Base-by-base conservation (phyloP, 805 yeast species). In the Candida succiphila region DNA sequence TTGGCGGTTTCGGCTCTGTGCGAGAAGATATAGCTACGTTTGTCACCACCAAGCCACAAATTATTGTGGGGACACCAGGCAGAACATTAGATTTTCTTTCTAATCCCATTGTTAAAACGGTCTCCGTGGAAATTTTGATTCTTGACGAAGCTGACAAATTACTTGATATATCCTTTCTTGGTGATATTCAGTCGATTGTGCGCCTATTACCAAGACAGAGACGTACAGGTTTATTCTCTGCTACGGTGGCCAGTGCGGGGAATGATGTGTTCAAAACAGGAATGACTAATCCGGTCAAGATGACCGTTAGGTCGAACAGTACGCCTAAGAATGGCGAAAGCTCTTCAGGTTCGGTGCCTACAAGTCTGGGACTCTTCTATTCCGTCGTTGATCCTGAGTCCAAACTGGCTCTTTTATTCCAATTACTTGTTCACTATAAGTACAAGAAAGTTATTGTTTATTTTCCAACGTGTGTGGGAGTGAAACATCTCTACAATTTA, bases 91-190 rank as follows among this genome's bases (percentile, higher is more conserved):
- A 92, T 39, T 77, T 92, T 46, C 50, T 88, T 16, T 59, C 71
- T 9, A 69, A 81, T 7, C 58, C 67, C 13, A 54, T 60, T 17
- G 80, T 87, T 4, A 72, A 72, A 41, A 68, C 86, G 0, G 58
- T 61, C 4, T 66, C 80, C 4, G 67, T 87, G 32, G 94, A 85
- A 43, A 69, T 82, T 25, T 67, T 84, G 10, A 77, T 92, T 4
- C 54, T 92, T 27, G 98, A 92, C 54, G 97, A 92, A 58, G 97
- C 97, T 6, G 98, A 92, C 49, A 73, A 86, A 44, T 63, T 89
- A 24, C 62, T 89, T 23, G 97, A 88, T 51, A 54, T 76, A 19
- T 81, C 87, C 26, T 86, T 87, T 51, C 72, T 71, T 19, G 64
- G 62, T 27, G 87, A 86, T 29, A 74, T 84, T 28, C 73, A 77